Percentiles rank a stretch among this genome's conserved stretches.
phyloP scores from a whole-genome alignment of 805 yeast species.

The Saccharomycopsis oosterbeekiorum region DNA sequence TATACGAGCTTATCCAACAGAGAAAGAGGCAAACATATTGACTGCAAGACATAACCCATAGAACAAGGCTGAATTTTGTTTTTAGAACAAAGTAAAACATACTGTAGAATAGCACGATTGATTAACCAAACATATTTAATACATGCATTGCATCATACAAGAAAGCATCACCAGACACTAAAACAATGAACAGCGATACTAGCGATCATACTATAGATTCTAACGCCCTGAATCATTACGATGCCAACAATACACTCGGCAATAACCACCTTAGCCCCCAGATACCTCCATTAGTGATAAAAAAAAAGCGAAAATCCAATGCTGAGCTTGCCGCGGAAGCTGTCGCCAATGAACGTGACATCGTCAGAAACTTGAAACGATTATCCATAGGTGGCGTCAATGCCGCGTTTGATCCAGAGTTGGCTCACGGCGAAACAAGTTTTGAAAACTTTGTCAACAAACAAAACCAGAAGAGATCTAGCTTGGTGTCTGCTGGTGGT shows the following conservation, averaged over 20 bases:
- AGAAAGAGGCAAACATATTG: not conserved
- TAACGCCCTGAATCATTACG: not conserved
- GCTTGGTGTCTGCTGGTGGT: not conserved
- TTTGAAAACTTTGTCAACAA: conserved; percentile 19
- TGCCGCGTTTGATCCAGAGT: conserved; percentile 56
- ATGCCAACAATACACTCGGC: not conserved
- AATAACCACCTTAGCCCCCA: not conserved
- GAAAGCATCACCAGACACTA: no score
- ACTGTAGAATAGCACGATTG: not conserved
- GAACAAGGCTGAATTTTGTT: no score
- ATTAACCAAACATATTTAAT: not conserved
- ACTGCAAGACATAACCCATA: not conserved
- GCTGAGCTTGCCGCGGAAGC: conserved; percentile 61
- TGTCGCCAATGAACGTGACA: conserved; percentile 62
- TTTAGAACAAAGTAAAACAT: not conserved
- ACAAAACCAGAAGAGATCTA: conserved; percentile 14
- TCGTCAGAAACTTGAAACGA: conserved; percentile 65
- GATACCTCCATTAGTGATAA: not conserved
- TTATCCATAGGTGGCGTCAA: conserved; percentile 51
- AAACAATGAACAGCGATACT: not conserved
- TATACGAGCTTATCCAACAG: not conserved
- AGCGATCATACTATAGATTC: not conserved
- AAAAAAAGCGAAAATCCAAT: conserved; percentile 30
- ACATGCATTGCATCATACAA: not conserved
- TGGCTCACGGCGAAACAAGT: conserved; percentile 36